phyloP scores from a whole-genome alignment of 176 grass and related monocot species.

The Avena atlantica region DNA sequence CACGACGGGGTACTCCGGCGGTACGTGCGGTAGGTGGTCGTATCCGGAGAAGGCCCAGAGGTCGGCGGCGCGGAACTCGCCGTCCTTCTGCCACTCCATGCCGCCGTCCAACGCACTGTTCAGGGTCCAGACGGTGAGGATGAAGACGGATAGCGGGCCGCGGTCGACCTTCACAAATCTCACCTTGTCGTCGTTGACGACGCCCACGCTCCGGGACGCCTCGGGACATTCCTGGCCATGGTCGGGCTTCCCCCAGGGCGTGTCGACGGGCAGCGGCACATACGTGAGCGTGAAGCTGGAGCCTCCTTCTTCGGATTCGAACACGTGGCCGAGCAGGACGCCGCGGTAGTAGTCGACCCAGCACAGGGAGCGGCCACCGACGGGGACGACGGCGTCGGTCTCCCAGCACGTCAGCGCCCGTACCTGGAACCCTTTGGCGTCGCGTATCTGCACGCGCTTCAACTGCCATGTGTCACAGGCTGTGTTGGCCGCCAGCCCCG shows the following conservation, averaged over 20 bases:
- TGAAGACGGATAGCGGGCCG: slow-evolving; percentile 12
- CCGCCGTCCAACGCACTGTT: not conserved
- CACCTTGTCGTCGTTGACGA: not conserved
- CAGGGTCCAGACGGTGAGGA: slow-evolving; percentile 9
- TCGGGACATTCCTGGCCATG: slow-evolving; percentile 23
- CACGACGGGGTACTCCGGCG: slow-evolving; percentile 21
- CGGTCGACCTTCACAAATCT: not conserved
- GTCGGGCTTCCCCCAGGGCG: not conserved
- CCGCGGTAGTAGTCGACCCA: slow-evolving; percentile 22
- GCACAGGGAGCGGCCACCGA: slow-evolving; percentile 10
- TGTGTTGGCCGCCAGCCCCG: no score
- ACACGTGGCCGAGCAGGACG: slow-evolving; percentile 11
- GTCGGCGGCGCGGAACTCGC: slow-evolving; percentile 13
- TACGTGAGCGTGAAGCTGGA: not conserved
- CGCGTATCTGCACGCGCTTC: not conserved
- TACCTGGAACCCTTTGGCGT: not conserved
- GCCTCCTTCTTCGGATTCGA: not conserved
- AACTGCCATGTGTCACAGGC: not conserved
- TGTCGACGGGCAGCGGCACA: slow-evolving; percentile 3
- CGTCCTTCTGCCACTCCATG: slow-evolving; percentile 32
- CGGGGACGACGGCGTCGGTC: not conserved
- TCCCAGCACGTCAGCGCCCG: not conserved
- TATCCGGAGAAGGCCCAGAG: slow-evolving; percentile 24
- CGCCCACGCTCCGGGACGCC: slow-evolving; percentile 18
- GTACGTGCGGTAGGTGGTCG: not conserved